Evolutionary conservation across 31 red algal species (phyloP), one percentile per base, ranked within the genome.

Genomic region (Pterothamnion heteromorphum): DNA sequence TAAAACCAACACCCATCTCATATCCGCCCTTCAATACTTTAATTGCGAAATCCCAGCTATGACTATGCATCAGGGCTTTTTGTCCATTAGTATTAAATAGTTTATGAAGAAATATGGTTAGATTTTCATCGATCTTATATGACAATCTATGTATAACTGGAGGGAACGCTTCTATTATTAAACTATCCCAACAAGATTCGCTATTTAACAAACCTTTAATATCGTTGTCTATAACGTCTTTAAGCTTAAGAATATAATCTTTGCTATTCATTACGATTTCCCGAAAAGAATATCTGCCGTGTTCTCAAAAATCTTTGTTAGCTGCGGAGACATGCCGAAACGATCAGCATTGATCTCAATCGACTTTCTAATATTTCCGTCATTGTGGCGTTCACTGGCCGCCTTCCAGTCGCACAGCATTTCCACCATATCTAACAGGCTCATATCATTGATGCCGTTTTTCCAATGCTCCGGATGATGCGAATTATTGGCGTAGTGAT

Each of bases 301-400:
- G 30, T 76, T 76, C 72, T 76, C 30, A 76, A 76, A 76, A 30
- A 76, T 76, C 23, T 26, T 30, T 32, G 23, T 26, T 32, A 76
- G 72, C 30, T 76, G 72, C 72, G 23, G 26, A 76, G 72, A 76
- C 72, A 76, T 76, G 23, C 30, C 72, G 30, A 30, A 32, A 26
- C 72, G 72, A 76, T 76, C 72, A 30, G 23, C 30, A 76, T 76
- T 76, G 26, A 76, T 76, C 30, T 76, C 72, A 76, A 76, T 76
- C 23, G 72, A 76, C 72, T 76, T 76, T 26, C 30, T 30, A 30
- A 76, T 76, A 32, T 32, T 30, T 30, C 72, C 72, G 23, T 32
- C 72, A 30, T 76, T 32, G 30, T 76, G 23, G 26, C 72, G 23
- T 76, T 76, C 72, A 76, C 72, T 32, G 23, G 72, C 72, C 23